Evolutionary conservation across 257 asterid genomes (phyloP).

Genomic region (Salvia rosmarinus): DNA sequence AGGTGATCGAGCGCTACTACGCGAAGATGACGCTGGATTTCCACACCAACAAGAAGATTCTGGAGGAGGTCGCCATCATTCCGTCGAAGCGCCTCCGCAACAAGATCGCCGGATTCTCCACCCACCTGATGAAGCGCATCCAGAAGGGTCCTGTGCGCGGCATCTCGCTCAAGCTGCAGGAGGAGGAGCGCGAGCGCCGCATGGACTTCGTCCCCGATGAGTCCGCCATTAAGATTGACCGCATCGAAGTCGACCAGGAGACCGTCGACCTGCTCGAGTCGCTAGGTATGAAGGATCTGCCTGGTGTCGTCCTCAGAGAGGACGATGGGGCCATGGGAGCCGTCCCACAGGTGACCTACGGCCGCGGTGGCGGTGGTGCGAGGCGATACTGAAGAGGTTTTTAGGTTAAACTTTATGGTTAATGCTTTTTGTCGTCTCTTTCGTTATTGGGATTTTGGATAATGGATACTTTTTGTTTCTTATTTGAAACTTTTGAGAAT

Average conservation of each 20-base stretch:
- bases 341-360: slow-evolving; percentile 41
- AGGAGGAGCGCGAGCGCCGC: slow-evolving; percentile 64
- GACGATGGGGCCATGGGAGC: slow-evolving; percentile 40
- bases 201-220: slow-evolving; percentile 62
- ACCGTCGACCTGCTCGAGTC: slow-evolving; percentile 48
- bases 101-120: slow-evolving; percentile 61
- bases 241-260: slow-evolving; percentile 60
- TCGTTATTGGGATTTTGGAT: background rate
- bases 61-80: slow-evolving; percentile 54
- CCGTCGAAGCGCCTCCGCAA: slow-evolving; percentile 65
- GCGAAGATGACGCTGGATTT: slow-evolving; percentile 56
- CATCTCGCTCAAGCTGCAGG: slow-evolving; percentile 58
- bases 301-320: slow-evolving; percentile 47
- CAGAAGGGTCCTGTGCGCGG: slow-evolving; percentile 60
- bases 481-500: slow-evolving; percentile 22
- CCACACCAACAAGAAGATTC: slow-evolving; percentile 59
- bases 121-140: slow-evolving; percentile 60
- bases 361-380: slow-evolving; percentile 43
- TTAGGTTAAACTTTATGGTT: slow-evolving; percentile 7
- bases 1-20: slow-evolving; percentile 49
- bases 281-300: slow-evolving; percentile 54
- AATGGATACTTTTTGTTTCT: slow-evolving; percentile 20
- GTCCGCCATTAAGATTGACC: slow-evolving; percentile 50
- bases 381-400: slow-evolving; percentile 41
- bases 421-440: background rate